Base-by-base conservation (phyloP, 2,329 filamentous ascomycete genomes). In the Alternaria brassicae region DNA sequence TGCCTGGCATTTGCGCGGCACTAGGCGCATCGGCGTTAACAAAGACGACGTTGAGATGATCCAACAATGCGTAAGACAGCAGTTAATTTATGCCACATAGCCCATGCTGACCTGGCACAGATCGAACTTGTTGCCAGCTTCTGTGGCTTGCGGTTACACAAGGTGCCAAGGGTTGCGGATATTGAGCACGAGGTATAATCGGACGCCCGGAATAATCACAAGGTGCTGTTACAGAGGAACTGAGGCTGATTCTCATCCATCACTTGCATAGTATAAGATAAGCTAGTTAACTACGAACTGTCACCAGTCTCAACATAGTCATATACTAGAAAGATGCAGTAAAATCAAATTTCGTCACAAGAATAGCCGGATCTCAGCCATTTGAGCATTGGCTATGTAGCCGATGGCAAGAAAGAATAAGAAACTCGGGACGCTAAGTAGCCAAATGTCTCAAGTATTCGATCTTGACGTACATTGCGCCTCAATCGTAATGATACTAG, bases 1-100 rank as follows among this genome's bases (percentile, higher is more conserved):
- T 2, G 81, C 79, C 15, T 88, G 85, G 84, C 85, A 88, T 72
- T 77, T 85, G 30, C 72, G 83, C 28, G 84, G 83, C 1, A 81
- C 77, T 0, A 70, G 83, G 37, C 71, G 83, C 34, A 77, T 86
- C 28, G 84, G 83, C 0, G 79, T 85, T 0, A 79, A 75, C 9
- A 72, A 68, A 21, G 78, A 79, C 10, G 81, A 84, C 57, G 79
- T 80, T 0, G 79, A 83, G 70, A 68, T 51, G 0, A 66, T 81
- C 10, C 77, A 80, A 56, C 75, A 80, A 72, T 80, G 77, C 52
- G 78, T 80, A 68, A 58, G 72, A 65, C 3, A 8, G 13, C n/a
- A 28, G 10, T 15, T 4, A 10, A 3, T 25, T 32, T 2, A 15
- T 2, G 25, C 15, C 15, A 34, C 36, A 19, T 17, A 17, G 15